Evolutionary conservation across 2,329 filamentous ascomycete genomes (phyloP), one percentile per base, ranked within the genome.

Genomic region (Scopulariopsis brevicaulis): DNA sequence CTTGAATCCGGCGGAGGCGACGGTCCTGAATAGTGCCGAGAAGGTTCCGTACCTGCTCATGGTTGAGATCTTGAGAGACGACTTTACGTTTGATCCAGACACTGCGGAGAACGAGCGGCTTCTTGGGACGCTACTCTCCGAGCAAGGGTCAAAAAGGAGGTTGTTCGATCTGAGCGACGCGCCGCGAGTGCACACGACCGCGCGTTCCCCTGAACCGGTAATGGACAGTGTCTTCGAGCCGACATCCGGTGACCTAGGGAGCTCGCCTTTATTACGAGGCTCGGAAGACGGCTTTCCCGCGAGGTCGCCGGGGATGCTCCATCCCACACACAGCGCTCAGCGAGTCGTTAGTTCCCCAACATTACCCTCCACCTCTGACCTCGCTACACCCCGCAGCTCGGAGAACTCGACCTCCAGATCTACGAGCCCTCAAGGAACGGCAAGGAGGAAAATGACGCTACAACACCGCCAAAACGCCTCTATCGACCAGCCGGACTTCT

Each of bases 11-110:
- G 87, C 88, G 1, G 89, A 94, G 70, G 86, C 89, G 6, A 93
- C 89, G 0, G 90, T 92, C 58, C 73, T 94, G 56, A 94, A 94
- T 70, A 94, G 89, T 68, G 89, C 89, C 4, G 89, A 94, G 69
- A 88, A 91, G 67, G 89, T 94, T 52, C 89, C 89, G 1, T 94
- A 91, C 70, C 71, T 94, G 55, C 77, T 94, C 32, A 92, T 94
- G 88, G 83, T 93, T 2, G 89, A 94, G 67, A 85, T 94, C 24
- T 72, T 94, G 54, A 77, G 86, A 25, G 89, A 93, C 63, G 89
- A 94, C 65, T 93, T 94, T 66, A 85, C 86, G 37, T 94, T 94
- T 64, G 85, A 93, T 64, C 87, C 89, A 0, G 83, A 87, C 35
- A 86, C 84, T 0, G 75, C 80, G 32, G 86, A 90, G 62, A 94